Percentiles rank a stretch among this genome's conserved stretches.
Conservation (phyloP, 169 alveolate species). For the Cryptosporidium viatorum region DNA sequence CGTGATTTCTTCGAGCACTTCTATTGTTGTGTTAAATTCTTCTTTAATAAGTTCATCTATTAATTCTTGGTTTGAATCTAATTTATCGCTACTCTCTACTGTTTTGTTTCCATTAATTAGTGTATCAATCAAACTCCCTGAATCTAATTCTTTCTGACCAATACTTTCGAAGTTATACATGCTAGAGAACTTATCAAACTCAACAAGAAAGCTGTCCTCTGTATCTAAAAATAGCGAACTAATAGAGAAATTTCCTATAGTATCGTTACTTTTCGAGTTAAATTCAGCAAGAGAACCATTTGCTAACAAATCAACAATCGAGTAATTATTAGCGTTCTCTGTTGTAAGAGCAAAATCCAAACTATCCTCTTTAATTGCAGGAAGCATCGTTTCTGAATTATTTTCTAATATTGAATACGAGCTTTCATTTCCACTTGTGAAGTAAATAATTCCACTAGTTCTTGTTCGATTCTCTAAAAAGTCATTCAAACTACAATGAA, state of each 20-base stretch:
- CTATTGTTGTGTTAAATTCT: slow-evolving; percentile 29
- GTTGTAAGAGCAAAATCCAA: not conserved
- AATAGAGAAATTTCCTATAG: slow-evolving; percentile 6
- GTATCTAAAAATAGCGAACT: slow-evolving; percentile 17
- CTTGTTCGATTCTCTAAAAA: slow-evolving; percentile 20
- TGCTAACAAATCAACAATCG: slow-evolving; percentile 12
- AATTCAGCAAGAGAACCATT: slow-evolving; percentile 42
- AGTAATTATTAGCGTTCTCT: not conserved
- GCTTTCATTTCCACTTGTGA: slow-evolving; percentile 31
- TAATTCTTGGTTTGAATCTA: slow-evolving; percentile 4
- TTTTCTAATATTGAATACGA: slow-evolving; percentile 10
- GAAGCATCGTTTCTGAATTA: not conserved
- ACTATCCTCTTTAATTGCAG: not conserved
- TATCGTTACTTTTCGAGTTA: not conserved
- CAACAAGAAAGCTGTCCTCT: slow-evolving; percentile 13
- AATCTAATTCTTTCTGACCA: slow-evolving; percentile 8
- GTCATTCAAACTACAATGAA: slow-evolving; percentile 10
- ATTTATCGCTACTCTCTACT: not conserved
- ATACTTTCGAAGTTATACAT: not conserved
- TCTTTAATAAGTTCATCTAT: slow-evolving; percentile 13
- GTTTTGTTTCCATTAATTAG: not conserved
- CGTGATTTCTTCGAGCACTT: slow-evolving; percentile 21
- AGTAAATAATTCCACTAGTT: slow-evolving; percentile 7
- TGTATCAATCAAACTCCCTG: slow-evolving; percentile 9
- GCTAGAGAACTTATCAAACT: slow-evolving; percentile 25